Conservation (phyloP, 768 basidiomycete genomes). For the Russula brevipes region DNA sequence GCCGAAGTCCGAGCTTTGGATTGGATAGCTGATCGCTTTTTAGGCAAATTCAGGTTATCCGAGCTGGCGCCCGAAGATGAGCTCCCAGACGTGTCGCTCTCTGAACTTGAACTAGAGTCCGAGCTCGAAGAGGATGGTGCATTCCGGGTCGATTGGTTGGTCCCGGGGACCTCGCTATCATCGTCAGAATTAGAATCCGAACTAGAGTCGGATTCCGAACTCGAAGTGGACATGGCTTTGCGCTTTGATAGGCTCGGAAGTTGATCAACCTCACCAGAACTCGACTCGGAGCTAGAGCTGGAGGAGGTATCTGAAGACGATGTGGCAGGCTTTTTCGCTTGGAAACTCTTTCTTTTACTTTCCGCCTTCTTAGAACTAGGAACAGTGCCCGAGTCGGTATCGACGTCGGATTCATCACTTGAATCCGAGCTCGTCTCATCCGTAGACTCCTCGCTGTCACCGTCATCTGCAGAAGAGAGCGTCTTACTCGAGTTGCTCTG, state of each 20-base stretch:
- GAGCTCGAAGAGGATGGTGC: conserved; percentile 12
- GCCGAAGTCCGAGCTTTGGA: conserved; percentile 3
- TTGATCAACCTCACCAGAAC: conserved; percentile 3
- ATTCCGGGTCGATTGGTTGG: not conserved
- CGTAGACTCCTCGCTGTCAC: conserved; percentile 18
- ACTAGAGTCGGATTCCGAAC: conserved; percentile 29
- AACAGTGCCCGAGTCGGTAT: not conserved
- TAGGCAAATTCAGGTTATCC: conserved; percentile 4
- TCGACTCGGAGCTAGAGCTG: conserved; percentile 15
- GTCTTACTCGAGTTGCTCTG: conserved; percentile 23
- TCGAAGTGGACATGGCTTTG: conserved; percentile 23
- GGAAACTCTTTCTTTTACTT: not conserved
- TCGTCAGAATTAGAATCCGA: conserved; percentile 13
- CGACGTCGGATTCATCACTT: conserved; percentile 7
- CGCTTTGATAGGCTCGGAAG: conserved; percentile 1
- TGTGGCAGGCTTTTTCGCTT: conserved; percentile 1
- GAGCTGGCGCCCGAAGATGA: conserved; percentile 10
- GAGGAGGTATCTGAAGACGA: conserved; percentile 18
- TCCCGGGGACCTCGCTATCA: conserved; percentile 24
- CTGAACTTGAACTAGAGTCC: conserved; percentile 29
- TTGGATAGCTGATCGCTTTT: conserved; percentile 9
- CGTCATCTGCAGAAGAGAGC: conserved; percentile 19
- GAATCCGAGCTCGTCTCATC: conserved; percentile 25
- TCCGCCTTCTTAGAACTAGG: not conserved
- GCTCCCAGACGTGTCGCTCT: conserved; percentile 8